phyloP scores from a whole-genome alignment of 2,329 filamentous ascomycete species.

The Aspergillus oerlinghausenensis region DNA sequence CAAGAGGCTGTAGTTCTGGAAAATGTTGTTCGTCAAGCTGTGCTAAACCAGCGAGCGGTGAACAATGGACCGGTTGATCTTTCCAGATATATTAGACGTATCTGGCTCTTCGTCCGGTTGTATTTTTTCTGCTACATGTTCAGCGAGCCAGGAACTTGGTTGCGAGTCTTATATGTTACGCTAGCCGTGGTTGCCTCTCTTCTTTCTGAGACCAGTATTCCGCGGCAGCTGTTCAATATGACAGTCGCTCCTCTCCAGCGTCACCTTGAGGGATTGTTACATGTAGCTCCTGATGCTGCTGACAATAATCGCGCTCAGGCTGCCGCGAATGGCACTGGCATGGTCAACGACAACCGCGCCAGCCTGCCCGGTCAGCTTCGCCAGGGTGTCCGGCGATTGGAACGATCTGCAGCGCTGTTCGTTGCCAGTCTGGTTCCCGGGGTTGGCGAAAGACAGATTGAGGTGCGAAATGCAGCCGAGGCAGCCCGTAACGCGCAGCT shows the following conservation, averaged over 20 bases:
- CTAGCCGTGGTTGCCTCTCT: constrained; percentile 36
- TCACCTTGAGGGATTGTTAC: constrained; percentile 43
- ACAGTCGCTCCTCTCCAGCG: constrained; percentile 38
- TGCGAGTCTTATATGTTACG: constrained; percentile 38
- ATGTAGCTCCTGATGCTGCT: constrained; percentile 21
- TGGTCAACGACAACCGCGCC: constrained; percentile 1
- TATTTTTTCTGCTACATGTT: constrained; percentile 58
- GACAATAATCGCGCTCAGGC: constrained; percentile 1
- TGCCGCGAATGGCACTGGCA: constrained; percentile 5
- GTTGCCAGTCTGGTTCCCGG: constrained; percentile 59
- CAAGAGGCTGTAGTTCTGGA: constrained; percentile 21
- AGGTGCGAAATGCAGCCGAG: constrained; percentile 51
- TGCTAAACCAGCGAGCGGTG: constrained; percentile 24
- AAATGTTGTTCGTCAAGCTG: constrained; percentile 30
- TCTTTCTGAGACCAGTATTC: constrained; percentile 38
- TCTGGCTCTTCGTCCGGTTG: constrained; percentile 57
- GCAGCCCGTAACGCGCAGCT: constrained; percentile 30
- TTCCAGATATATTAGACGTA: constrained; percentile 39
- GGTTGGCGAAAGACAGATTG: constrained; percentile 57
- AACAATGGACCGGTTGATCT: constrained; percentile 32
- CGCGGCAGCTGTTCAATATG: constrained; percentile 29
- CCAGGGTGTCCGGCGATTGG: constrained; percentile 41
- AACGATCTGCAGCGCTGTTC: constrained; percentile 58
- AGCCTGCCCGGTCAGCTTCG: constrained; percentile 14
- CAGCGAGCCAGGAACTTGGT: constrained; percentile 45